Conservation (phyloP, 2,329 filamentous ascomycete genomes). For the Dactylellina leptospora region DNA sequence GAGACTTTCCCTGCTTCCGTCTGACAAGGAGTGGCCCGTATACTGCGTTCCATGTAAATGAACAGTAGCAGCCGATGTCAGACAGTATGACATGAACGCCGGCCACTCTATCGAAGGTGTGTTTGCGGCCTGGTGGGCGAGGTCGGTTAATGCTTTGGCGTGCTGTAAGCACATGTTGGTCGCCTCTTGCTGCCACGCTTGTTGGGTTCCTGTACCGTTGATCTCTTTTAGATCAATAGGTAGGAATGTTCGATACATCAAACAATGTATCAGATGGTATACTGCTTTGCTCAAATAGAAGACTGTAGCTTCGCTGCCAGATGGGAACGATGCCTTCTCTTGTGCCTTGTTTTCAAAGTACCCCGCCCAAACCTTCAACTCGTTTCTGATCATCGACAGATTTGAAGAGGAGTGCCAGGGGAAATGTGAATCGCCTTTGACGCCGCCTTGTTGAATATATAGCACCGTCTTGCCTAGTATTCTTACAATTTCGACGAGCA, state of each 20-base stretch:
- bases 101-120: conserved; percentile 83
- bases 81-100: conserved; percentile 84
- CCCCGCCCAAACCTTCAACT: conserved; percentile 84
- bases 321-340: conserved; percentile 60
- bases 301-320: conserved; percentile 75
- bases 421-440: conserved; percentile 89
- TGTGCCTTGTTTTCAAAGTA: conserved; percentile 79
- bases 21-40: conserved; percentile 61
- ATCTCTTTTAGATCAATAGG: conserved; percentile 85
- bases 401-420: conserved; percentile 89
- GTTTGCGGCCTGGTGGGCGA: conserved; percentile 78
- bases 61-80: conserved; percentile 85
- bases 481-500: conserved; percentile 84
- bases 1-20: conserved; percentile 42
- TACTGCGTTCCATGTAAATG: conserved; percentile 89
- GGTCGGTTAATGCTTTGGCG: conserved; percentile 84
- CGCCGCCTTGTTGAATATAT: conserved; percentile 83
- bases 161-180: conserved; percentile 87
- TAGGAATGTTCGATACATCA: conserved; percentile 86
- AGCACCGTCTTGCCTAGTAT: conserved; percentile 84
- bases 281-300: conserved; percentile 84
- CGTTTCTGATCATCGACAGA: conserved; percentile 83
- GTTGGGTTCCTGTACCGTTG: conserved; percentile 69
- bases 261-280: conserved; percentile 85
- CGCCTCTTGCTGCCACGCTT: conserved; percentile 91